Evolutionary conservation across 192 early-diverging fungal species (phyloP), one percentile per base, ranked within the genome.

Genomic region (Podila epicladia): DNA sequence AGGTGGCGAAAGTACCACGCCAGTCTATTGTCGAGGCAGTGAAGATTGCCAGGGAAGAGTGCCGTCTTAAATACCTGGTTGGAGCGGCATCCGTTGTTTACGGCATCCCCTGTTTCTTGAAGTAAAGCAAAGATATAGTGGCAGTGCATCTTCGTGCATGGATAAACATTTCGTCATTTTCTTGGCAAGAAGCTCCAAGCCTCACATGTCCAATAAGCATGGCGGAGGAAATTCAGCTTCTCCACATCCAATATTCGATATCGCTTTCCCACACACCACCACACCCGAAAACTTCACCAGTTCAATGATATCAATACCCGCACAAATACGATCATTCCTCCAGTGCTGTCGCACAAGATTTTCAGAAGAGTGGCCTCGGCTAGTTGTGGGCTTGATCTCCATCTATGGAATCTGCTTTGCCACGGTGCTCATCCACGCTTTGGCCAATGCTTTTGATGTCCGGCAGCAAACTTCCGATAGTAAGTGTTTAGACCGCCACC

Each of bases 41-140:
- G 8, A 85, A 91, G 50, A 55, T 78, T 22, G 85, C 95, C 28
- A 82, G 98, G 9, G 86, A 89, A 22, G 88, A 85, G 13, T 97
- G 96, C 72, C 85, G 87, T 32, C 83, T 99, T 26, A 78, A 91
- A 62, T 99, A 91, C 82, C 61, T 99, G 55, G 95, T 93, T 48
- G 98, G 98, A 15, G 95, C 97, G 20, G 94, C 96, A 0, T 92
- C 97, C 1, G 96, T 99, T 0, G 91, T 99, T 5, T 99, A 99
- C 76, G 97, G 97, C 8, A 85, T 98, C 51, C 97, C 97, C 7
- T 85, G 85, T 63, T 85, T 45, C 4, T 3, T 45, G 15, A 45
- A 45, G 12, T 45, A 45, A 45, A 41, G 38, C 0, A 41, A 41
- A 45, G 35, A 37, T 37, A 37, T 37, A 8, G 35, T 9, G 7